A percentile compares a stretch with the other conserved stretches of the same genome.
These are phyloP conservation scores for Phytomonas sp. DNA, from an alignment of 208 protist species.

Conservation along the genomic window DNA sequence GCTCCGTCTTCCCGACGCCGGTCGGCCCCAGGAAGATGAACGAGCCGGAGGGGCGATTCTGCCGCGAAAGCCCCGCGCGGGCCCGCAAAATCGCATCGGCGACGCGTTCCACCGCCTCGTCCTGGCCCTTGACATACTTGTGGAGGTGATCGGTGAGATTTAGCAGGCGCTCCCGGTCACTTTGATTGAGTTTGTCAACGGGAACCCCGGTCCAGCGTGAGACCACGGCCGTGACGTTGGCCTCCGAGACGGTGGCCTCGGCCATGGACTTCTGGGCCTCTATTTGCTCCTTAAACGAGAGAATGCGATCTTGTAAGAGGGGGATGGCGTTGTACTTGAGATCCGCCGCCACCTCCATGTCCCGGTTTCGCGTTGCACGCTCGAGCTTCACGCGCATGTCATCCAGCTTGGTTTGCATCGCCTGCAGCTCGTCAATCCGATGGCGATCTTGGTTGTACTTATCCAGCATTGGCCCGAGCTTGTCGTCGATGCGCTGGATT, in stretches of 20 bases:
- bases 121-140: conserved; percentile 93
- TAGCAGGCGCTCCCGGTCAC: conserved; percentile 88
- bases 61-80: conserved; percentile 87
- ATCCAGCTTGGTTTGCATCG: conserved; percentile 85
- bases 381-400: conserved; percentile 85
- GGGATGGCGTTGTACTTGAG: conserved; percentile 96
- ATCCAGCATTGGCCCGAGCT: conserved; percentile 68
- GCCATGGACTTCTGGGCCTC: conserved; percentile 84
- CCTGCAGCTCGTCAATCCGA: conserved; percentile 80
- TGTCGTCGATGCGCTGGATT: conserved; percentile 64
- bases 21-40: conserved; percentile 97
- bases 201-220: conserved; percentile 97
- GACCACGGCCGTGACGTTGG: conserved; percentile 95
- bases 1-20: conserved; percentile 95
- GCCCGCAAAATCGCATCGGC: conserved; percentile 94
- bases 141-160: conserved; percentile 83
- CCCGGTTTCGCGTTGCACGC: conserved; percentile 79
- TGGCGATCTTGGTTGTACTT: conserved; percentile 81
- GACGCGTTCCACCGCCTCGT: conserved; percentile 93
- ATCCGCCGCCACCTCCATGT: conserved; percentile 91
- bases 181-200: conserved; percentile 83
- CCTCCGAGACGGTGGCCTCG: conserved; percentile 89
- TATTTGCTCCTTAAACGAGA: conserved; percentile 56
- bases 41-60: conserved; percentile 88
- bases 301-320: conserved; percentile 81